phyloP scores from a whole-genome alignment of 225 moss, liverwort and hornwort species.

The Antitrichia curtipendula region DNA sequence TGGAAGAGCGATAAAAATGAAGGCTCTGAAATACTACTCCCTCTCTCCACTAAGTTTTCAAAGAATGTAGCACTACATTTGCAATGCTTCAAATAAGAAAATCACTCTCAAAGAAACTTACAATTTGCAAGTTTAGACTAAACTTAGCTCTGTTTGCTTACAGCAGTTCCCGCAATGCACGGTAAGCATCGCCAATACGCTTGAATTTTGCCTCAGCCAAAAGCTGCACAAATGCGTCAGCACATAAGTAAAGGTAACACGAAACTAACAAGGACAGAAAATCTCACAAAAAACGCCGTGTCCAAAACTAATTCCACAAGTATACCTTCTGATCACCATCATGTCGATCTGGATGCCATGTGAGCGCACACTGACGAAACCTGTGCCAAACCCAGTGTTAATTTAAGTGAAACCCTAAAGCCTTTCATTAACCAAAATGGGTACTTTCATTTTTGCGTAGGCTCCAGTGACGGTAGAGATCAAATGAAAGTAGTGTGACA shows the following conservation, averaged over 20 bases:
- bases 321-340: slow-evolving; percentile 36
- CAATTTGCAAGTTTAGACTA: not conserved
- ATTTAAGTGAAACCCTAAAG: not conserved
- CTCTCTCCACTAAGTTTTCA: not conserved
- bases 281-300: not conserved
- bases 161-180: slow-evolving; percentile 27
- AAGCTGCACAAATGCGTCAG: slow-evolving; percentile 1
- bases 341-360: slow-evolving; percentile 60
- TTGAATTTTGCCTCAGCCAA: slow-evolving; percentile 40
- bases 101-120: not conserved
- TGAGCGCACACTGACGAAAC: slow-evolving; percentile 42
- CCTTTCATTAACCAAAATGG: not conserved
- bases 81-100: not conserved
- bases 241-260: not conserved
- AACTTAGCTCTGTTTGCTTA: not conserved
- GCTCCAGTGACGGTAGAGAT: not conserved
- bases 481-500: not conserved
- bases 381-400: slow-evolving; percentile 1
- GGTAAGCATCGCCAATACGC: slow-evolving; percentile 42
- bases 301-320: not conserved
- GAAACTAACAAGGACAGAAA: not conserved
- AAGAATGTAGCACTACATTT: not conserved
- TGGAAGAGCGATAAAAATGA: not conserved
- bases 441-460: not conserved
- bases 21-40: not conserved